Conservation (phyloP, 2,329 filamentous ascomycete genomes). For the Calonectria crousiana region DNA sequence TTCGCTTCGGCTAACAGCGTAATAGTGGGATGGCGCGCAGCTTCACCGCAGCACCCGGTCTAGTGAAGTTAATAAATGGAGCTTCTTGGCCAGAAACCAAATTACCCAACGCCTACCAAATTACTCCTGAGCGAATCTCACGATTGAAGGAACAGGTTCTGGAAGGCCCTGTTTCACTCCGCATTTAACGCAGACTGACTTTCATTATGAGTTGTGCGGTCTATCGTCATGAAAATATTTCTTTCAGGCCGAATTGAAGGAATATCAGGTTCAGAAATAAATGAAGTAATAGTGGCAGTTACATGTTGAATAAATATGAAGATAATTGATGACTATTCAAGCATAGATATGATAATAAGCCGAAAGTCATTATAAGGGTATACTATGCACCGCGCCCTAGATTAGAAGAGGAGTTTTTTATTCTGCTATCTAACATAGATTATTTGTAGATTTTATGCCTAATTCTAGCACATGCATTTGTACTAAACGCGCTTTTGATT, state of each 20-base stretch:
- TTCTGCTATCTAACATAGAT: no score
- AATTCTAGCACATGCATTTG: no score
- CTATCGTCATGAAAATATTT: background rate
- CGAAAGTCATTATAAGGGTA: no score
- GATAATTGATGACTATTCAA: background rate
- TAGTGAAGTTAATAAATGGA: conserved; percentile 28
- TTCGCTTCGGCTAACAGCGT: background rate
- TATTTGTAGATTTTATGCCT: no score
- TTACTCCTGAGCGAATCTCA: conserved; percentile 12
- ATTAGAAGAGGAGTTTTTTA: no score
- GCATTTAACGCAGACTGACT: background rate
- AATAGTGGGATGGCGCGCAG: conserved; percentile 27
- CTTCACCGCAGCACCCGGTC: conserved; percentile 26
- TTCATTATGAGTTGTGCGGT: accelerated
- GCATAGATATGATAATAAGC: background rate
- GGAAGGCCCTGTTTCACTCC: background rate
- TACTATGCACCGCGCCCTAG: no score
- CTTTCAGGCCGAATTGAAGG: background rate
- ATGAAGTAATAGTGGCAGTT: background rate
- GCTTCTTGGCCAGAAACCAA: conserved; percentile 22
- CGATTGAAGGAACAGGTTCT: background rate
- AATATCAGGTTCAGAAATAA: background rate
- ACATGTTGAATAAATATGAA: background rate
- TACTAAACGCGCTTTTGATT: no score
- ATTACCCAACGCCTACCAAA: conserved; percentile 23